Conservation (phyloP, 2,329 filamentous ascomycete genomes). For the Daldinia sp. region DNA sequence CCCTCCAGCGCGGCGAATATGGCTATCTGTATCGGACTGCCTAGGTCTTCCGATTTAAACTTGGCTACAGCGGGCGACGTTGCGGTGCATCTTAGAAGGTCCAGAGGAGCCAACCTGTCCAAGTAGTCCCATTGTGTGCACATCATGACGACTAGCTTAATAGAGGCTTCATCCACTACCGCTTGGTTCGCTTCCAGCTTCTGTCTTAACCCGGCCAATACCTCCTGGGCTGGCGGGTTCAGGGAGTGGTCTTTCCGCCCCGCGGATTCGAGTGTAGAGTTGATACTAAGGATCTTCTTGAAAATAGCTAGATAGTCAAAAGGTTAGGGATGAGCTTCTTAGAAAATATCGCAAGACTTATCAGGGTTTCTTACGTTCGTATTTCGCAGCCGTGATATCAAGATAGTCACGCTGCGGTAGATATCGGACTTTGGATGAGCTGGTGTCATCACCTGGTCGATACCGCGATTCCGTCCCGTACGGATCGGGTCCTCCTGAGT, state of each 20-base stretch:
- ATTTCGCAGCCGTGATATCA: slow-evolving; percentile 79
- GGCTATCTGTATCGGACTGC: slow-evolving; percentile 70
- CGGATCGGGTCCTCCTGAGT: slow-evolving; percentile 71
- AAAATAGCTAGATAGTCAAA: slow-evolving; percentile 66
- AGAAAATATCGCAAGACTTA: neutral
- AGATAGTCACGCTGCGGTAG: slow-evolving; percentile 86
- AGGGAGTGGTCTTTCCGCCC: slow-evolving; percentile 80
- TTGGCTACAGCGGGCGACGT: slow-evolving; percentile 75
- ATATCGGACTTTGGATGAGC: slow-evolving; percentile 65
- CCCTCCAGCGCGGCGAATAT: slow-evolving; percentile 55
- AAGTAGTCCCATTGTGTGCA: slow-evolving; percentile 83
- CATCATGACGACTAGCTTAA: slow-evolving; percentile 77
- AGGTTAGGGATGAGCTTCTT: slow-evolving; percentile 25
- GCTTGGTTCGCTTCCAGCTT: slow-evolving; percentile 71
- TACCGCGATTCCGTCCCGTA: slow-evolving; percentile 84
- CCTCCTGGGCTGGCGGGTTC: slow-evolving; percentile 76
- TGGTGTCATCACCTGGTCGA: slow-evolving; percentile 73
- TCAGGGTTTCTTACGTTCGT: slow-evolving; percentile 59
- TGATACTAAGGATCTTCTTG: slow-evolving; percentile 81
- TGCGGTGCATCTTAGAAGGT: slow-evolving; percentile 86
- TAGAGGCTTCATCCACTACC: slow-evolving; percentile 62
- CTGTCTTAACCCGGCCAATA: slow-evolving; percentile 70
- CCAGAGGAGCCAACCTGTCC: slow-evolving; percentile 85
- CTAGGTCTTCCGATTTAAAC: slow-evolving; percentile 64
- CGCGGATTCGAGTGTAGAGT: slow-evolving; percentile 76